Evolutionary conservation across 192 early-diverging fungal species (phyloP), one percentile per base, ranked within the genome.

Genomic region (Entomortierella parvispora): DNA sequence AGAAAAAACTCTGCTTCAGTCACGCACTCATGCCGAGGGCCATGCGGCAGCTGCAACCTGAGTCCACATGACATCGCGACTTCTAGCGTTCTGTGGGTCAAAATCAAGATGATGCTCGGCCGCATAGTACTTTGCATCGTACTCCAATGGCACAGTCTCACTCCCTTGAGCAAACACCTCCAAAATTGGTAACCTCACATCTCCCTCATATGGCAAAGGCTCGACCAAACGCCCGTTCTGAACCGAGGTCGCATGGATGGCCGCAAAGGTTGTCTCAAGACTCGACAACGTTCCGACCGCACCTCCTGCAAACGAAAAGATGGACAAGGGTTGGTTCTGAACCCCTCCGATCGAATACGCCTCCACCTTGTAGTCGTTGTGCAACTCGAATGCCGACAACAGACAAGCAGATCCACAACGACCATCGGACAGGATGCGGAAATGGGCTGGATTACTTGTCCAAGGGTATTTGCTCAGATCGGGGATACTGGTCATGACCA

Each of bases 231-330:
- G 37, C 12, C 37, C 37, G 12, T 12, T 40, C 7, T 5, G 11
- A 3, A 32, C 46, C 15, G 29, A 31, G 2, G 17, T 15, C 33
- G 53, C 26, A 10, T 60, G 15, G 23, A 6, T 20, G 0, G n/a
- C 33, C 7, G 15, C 17, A 15, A 31, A 59, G 26, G 46, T 43
- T 18, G 23, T 20, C 1, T 46, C 11, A 12, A 67, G 26, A 10
- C 2, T 17, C 3, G 8, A 37, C 46, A 58, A 29, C 0, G 10
- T 0, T 0, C 45, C 34, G 25, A 69, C 67, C 23, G 67, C 15
- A 15, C 57, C 67, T 4, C 67, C 67, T 0, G 67, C 57, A 45
- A 69, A 69, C n/a, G 67, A 69, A 46, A 53, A 69, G 18, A 60
- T 33, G 10, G 67, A 69, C 17, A 69, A 22, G 0, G 17, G 28